These are phyloP conservation scores for Clavispora phyllophila DNA, from an alignment of 805 yeast genomes.

Conservation along the genomic window DNA sequence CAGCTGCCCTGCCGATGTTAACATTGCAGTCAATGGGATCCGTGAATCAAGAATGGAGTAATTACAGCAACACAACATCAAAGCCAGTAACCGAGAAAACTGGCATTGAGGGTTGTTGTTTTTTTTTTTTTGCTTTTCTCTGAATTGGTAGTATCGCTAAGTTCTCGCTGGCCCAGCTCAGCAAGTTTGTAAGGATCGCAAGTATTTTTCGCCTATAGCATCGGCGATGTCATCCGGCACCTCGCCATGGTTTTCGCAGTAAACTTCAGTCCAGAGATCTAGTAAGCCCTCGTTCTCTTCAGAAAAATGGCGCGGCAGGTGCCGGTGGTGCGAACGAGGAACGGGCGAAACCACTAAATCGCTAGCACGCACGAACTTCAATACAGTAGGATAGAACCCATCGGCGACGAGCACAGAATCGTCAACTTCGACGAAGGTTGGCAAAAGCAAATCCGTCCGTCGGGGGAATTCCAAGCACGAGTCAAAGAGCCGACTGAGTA, in stretches of 20 bases:
- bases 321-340: neutral
- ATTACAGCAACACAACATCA: no score
- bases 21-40: no score
- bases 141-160: no score
- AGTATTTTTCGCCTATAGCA: neutral
- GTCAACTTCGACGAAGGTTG: slow-evolving; percentile 3
- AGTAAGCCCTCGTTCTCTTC: slow-evolving; percentile 1
- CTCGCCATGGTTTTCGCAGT: slow-evolving; percentile 3
- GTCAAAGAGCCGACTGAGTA: slow-evolving; percentile 4
- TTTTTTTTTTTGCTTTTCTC: no score
- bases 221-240: slow-evolving; percentile 3
- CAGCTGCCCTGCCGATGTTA: no score
- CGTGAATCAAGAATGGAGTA: no score
- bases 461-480: neutral
- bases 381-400: neutral
- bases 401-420: neutral
- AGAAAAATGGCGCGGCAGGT: neutral
- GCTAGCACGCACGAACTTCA: neutral
- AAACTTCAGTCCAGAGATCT: slow-evolving; percentile 4
- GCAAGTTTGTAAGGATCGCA: neutral
- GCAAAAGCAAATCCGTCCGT: neutral
- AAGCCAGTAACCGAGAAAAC: no score
- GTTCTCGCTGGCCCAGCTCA: no score
- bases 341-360: neutral
- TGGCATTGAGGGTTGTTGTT: no score